These are phyloP conservation scores for Cercospora sp. DNA, from an alignment of 2,329 filamentous ascomycete genomes.

Conservation along the genomic window DNA sequence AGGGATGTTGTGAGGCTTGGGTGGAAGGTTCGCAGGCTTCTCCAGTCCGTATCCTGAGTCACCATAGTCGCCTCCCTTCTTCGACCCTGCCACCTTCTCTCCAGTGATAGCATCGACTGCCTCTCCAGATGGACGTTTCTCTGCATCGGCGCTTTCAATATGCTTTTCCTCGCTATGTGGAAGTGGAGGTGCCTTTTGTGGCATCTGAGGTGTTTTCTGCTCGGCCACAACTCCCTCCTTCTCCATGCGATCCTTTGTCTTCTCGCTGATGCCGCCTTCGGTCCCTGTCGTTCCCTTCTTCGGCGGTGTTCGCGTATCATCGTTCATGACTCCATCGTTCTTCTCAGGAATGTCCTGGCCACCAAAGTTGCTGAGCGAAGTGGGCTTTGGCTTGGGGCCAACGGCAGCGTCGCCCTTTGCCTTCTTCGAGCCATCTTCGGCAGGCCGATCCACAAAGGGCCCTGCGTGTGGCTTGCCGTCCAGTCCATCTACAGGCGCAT, in stretches of 20 bases:
- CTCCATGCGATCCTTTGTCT: constrained; percentile 67
- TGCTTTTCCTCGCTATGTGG: constrained; percentile 79
- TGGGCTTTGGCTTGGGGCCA: constrained; percentile 38
- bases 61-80: constrained; percentile 31
- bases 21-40: constrained; percentile 65
- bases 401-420: constrained; percentile 33
- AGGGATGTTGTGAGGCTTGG: constrained; percentile 72
- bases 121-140: constrained; percentile 38
- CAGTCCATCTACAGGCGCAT: constrained; percentile 86
- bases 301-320: constrained; percentile 71
- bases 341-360: constrained; percentile 52
- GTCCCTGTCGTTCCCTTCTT: constrained; percentile 87
- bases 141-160: constrained; percentile 43
- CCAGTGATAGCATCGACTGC: constrained; percentile 37
- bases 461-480: constrained; percentile 93
- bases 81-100: constrained; percentile 34
- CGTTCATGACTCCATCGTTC: constrained; percentile 87
- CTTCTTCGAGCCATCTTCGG: constrained; percentile 33
- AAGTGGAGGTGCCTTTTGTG: constrained; percentile 80
- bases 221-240: constrained; percentile 67
- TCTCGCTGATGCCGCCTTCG: constrained; percentile 85
- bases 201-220: constrained; percentile 67
- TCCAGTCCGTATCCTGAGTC: constrained; percentile 41
- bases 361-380: constrained; percentile 37
- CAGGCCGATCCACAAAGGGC: constrained; percentile 65